phyloP scores from a whole-genome alignment of 2,329 filamentous ascomycete species.

The Magnaporthales sp. region DNA sequence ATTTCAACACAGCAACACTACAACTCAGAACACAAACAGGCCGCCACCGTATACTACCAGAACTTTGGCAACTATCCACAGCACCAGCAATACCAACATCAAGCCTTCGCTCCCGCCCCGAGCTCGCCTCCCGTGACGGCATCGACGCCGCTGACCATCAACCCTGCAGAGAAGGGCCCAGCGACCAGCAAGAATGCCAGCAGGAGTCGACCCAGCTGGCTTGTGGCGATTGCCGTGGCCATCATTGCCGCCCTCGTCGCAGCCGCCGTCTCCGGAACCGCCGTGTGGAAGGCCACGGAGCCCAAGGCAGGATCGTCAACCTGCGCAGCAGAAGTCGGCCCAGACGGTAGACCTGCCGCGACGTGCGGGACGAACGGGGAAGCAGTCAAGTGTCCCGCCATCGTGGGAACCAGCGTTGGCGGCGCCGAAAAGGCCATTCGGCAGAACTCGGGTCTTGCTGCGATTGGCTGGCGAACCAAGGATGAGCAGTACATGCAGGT shows the following conservation, averaged over 20 bases:
- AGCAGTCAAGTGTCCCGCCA: neutral
- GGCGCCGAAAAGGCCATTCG: slow-evolving; percentile 4
- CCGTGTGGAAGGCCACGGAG: slow-evolving; percentile 8
- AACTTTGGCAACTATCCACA: neutral
- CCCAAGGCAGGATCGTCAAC: neutral
- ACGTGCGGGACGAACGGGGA: neutral
- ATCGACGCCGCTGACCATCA: neutral
- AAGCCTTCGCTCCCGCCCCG: neutral
- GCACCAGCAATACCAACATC: neutral
- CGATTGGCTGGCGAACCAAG: slow-evolving; percentile 7
- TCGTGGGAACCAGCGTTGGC: neutral
- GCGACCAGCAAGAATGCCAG: neutral
- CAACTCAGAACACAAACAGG: neutral
- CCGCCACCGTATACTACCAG: neutral
- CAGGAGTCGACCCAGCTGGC: neutral
- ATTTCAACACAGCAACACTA: neutral
- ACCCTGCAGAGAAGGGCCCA: neutral
- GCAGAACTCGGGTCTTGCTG: slow-evolving; percentile 7
- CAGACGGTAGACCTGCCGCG: neutral
- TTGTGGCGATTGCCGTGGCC: neutral
- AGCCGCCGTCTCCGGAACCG: slow-evolving; percentile 7
- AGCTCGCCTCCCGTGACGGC: neutral
- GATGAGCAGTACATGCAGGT: slow-evolving; percentile 7
- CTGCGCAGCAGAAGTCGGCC: neutral
- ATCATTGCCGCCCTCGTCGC: slow-evolving; percentile 1